Percentiles rank a stretch among this genome's conserved stretches.
These are phyloP conservation scores for Talaromyces sp. DNA, from an alignment of 2,329 filamentous ascomycete species.

Conservation along the genomic window DNA sequence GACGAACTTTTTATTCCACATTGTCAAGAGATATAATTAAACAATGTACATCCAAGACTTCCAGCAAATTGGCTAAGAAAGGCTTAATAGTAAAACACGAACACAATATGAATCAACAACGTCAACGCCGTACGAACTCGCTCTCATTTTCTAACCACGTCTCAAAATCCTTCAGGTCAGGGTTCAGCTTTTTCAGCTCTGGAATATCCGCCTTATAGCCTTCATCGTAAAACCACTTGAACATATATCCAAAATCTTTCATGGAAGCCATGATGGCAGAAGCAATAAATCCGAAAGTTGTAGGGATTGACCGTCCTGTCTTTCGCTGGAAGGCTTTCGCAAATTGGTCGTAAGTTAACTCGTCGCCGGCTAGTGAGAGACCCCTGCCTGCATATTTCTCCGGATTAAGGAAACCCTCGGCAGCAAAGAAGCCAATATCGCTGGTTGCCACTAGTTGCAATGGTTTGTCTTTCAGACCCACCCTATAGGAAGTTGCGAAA, in stretches of 20 bases:
- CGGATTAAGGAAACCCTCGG: slow-evolving; percentile 43
- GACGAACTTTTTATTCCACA: too few relatives aligned
- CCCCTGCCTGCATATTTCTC: slow-evolving; percentile 40
- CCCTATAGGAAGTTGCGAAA: slow-evolving; percentile 40
- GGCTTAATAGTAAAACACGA: too few relatives aligned
- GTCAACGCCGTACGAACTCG: slow-evolving; percentile 21
- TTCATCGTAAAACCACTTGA: slow-evolving; percentile 46
- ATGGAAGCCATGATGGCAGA: slow-evolving; percentile 36
- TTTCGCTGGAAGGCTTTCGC: slow-evolving; percentile 41
- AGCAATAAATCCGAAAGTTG: slow-evolving; percentile 37
- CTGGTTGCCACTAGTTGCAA: slow-evolving; percentile 39
- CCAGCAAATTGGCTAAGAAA: too few relatives aligned
- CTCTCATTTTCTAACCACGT: slow-evolving; percentile 47
- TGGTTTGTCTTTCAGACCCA: slow-evolving; percentile 36
- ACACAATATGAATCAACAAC: neutral
- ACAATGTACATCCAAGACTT: too few relatives aligned
- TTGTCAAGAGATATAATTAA: too few relatives aligned
- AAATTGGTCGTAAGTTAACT: slow-evolving; percentile 44
- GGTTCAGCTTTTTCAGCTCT: slow-evolving; percentile 38
- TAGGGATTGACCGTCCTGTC: slow-evolving; percentile 40
- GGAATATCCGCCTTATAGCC: slow-evolving; percentile 45
- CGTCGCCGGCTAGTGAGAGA: slow-evolving; percentile 49
- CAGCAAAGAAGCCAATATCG: slow-evolving; percentile 51
- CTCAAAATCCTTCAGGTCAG: slow-evolving; percentile 43
- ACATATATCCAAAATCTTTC: slow-evolving; percentile 43